Evolutionary conservation across 169 alveolate species (phyloP), one percentile per base, ranked within the genome.

Genomic region (Eimeria sp.): DNA sequence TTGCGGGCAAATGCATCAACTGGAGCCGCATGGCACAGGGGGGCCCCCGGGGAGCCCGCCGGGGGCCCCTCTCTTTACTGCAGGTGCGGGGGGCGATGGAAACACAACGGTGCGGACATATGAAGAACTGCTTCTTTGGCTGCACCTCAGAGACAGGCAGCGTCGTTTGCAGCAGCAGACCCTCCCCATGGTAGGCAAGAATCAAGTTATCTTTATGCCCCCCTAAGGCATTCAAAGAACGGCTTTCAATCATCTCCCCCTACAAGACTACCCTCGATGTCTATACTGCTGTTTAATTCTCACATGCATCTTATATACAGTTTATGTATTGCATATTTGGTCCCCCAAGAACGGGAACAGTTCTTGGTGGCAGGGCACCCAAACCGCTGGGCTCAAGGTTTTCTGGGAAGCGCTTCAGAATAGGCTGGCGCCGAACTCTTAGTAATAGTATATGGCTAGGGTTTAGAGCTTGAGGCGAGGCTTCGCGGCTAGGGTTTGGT

Each of bases 131-230:
- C 78, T 84, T 54, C 92, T 84, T 30, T 84, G 92, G 92, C 78
- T 84, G 34, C 92, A 84, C 57, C 51, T 84, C 45, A 11, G 45
- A 27, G 92, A 84, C 76, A 75, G 78, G 30, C 72, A 45, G 27
- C 72, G 92, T 3, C 92, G 92, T 10, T 22, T 84, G 92, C 92
- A 84, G 78, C 92, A 84, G 75, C 92, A 54, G n/a, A 84, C 92
- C 78, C 76, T 84, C 49, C 92, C 92, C 13, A 27, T 84, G 73
- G 92, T 84, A 25, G 92, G 92, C 10, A 84, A 84, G 75, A 84
- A 84, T 58, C 92, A 84, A 30, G 92, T 84, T n/a, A 14, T 84
- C 34, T 84, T 84, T 58, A 13, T 84, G 76, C 92, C 92, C 5
- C 92, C 92, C 4, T 84, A 84, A 30, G 61, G 49, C 11, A 72